Conservation (phyloP, 208 protist species). For the Acanthamoeba lenticulata region DNA sequence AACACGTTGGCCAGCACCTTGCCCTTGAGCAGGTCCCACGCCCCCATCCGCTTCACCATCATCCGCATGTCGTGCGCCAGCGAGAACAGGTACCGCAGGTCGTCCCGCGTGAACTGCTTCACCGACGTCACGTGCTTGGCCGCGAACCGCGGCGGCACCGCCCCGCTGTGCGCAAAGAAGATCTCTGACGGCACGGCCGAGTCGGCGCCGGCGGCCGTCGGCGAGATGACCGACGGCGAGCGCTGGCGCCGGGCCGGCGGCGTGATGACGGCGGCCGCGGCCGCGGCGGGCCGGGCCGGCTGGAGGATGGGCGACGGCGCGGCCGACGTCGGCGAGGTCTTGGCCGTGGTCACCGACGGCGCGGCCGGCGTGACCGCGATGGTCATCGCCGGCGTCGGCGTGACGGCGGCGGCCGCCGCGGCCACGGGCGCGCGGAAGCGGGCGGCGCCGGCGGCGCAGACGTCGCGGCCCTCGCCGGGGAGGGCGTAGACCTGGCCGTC, state of each 20-base stretch:
- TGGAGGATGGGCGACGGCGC: not conserved
- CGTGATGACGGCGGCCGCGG: not conserved
- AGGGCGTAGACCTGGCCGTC: conserved; percentile 74
- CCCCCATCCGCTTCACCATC: conserved; percentile 76
- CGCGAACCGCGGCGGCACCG: not conserved
- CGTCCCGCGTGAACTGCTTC: conserved; percentile 77
- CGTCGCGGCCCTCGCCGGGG: conserved; percentile 71
- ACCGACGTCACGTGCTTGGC: conserved; percentile 75
- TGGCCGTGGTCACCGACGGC: not conserved
- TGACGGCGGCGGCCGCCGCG: not conserved
- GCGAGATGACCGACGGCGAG: not conserved
- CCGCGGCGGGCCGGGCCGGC: no score
- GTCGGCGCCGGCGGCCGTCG: not conserved
- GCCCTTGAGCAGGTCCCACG: conserved; percentile 74
- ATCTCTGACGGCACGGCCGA: not conserved
- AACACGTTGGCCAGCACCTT: conserved; percentile 48
- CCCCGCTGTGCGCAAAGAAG: not conserved
- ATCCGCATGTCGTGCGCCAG: conserved; percentile 81
- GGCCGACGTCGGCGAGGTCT: not conserved
- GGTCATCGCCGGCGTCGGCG: not conserved
- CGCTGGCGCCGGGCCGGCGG: not conserved
- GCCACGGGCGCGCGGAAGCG: not conserved
- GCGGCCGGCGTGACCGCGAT: not conserved
- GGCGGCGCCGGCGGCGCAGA: not conserved
- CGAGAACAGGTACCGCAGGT: conserved; percentile 73